Base-by-base conservation (phyloP, 2,329 filamentous ascomycete species). In the Arthrobotrys sinensis region DNA sequence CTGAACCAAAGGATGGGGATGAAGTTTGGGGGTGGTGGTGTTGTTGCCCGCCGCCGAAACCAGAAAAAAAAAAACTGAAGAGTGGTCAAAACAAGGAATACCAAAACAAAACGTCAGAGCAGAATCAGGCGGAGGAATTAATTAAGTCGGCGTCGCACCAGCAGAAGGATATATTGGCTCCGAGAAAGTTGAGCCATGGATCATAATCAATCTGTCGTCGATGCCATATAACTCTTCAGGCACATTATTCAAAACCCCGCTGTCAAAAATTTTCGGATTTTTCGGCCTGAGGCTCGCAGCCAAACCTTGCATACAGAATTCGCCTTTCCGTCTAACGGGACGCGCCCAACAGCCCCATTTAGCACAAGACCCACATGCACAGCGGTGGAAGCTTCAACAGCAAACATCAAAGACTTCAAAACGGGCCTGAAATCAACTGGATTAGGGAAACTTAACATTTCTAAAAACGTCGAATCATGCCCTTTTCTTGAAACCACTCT, bases 11-110 rank as follows among this genome's bases (percentile, higher is more conserved):
- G 48, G 45, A 38, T 21, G 14, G 16, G 64, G 11, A 12, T 8
- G 43, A 12, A 45, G 11, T 45, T 45, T 45, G 8, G n/a, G 50
- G 28, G 50, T 14, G 16, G n/a, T 43, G 36, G 52, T 48, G 36
- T 16, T 45, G 67, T 19, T 43, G 53, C 53, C 67, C 40, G 36
- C 67, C 40, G 36, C 32, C 34, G 46, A 65, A 64, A 72, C 24
- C 19, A 60, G 36, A 60, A 60, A 60, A 43, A 43, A 60, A 24
- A 40, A 2, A 34, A 53, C 8, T n/a, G 12, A 34, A 16, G 14
- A 57, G 32, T 6, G n/a, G 8, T 43, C 55, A 24, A 43, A 60
- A 43, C 19, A 43, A 40, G 36, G 14, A 60, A 60, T 43, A 60
- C 43, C 55, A 60, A 60, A 60, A 60, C 55, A 60, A 60, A 60